Base-by-base conservation (phyloP, 352 stramenopile species). In the Lagenidium sp. region DNA sequence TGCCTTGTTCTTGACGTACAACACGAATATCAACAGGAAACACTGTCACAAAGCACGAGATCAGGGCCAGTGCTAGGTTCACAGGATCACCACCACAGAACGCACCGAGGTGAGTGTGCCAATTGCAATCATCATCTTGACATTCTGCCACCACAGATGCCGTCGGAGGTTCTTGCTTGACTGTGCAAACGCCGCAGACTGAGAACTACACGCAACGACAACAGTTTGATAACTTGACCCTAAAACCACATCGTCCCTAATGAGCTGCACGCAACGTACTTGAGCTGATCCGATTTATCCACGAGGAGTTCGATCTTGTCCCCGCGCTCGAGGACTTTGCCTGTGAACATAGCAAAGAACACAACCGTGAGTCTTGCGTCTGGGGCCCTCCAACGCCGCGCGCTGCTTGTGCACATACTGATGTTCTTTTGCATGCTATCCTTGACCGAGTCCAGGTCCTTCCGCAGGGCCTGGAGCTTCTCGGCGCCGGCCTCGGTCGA, bases 301-400 rank as follows among this genome's bases (percentile, higher is more conserved):
- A 92, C 79, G 8, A 94, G 59, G 22, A 92, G 40, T 47, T 94
- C 82, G 24, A 94, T 89, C 69, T 94, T 91, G 61, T 94, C 82
- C 11, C 82, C 82, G 5, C 82, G 69, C 41, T 94, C 79, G 37
- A 94, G 48, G 15, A 89, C 77, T 63, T 89, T 94, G 48, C 52
- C 78, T 90, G 19, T 43, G 41, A 26, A 41, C 19, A 8, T 31
- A 43, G 7, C n/a, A n/a, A n/a, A n/a, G n/a, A n/a, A n/a, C n/a
- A n/a, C n/a, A n/a, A n/a, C n/a, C n/a, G n/a, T n/a, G n/a, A n/a
- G n/a, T n/a, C n/a, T n/a, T n/a, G n/a, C n/a, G n/a, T n/a, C n/a
- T n/a, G n/a, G n/a, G n/a, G n/a, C n/a, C n/a, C n/a, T n/a, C n/a
- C n/a, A n/a, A n/a, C n/a, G n/a, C n/a, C n/a, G n/a, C n/a, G n/a